Percentiles rank a stretch among this genome's conserved stretches.
Conservation (phyloP, 208 protist genomes). For the Naegleria gruberi region DNA sequence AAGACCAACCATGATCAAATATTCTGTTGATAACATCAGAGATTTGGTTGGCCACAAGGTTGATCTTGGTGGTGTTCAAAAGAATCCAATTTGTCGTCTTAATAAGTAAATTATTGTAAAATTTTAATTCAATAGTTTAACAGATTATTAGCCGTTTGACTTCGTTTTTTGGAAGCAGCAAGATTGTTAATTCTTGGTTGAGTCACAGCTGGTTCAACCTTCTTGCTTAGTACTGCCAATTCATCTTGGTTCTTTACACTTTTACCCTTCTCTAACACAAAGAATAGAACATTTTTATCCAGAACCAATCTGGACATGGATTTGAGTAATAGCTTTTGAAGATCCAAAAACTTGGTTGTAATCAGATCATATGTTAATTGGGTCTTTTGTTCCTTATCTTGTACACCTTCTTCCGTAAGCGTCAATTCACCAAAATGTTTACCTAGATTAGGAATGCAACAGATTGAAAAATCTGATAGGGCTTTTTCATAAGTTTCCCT, state of each 20-base stretch:
- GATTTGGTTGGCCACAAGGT: constrained; percentile 94
- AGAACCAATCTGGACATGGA: neutral
- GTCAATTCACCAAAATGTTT: neutral
- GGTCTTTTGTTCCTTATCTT: neutral
- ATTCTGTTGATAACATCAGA: constrained; percentile 96
- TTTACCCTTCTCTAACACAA: neutral
- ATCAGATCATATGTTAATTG: neutral
- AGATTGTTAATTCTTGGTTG: too few species aligned
- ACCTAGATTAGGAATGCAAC: neutral
- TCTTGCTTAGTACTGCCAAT: neutral
- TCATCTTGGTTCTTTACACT: neutral
- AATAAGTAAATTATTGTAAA: neutral
- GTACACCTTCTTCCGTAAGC: neutral
- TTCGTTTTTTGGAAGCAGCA: too few species aligned
- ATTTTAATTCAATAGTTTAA: too few species aligned
- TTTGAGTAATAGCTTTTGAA: neutral
- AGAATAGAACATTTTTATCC: neutral
- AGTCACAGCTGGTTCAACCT: too few species aligned
- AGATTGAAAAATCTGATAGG: neutral
- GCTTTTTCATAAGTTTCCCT: neutral
- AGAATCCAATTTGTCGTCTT: constrained; percentile 67
- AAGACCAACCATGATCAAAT: constrained; percentile 99
- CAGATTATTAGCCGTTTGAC: too few species aligned
- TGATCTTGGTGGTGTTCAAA: constrained; percentile 70
- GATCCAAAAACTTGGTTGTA: neutral